Base-by-base conservation (phyloP, 176 grass and related monocot genomes). In the Musa beccarii region DNA sequence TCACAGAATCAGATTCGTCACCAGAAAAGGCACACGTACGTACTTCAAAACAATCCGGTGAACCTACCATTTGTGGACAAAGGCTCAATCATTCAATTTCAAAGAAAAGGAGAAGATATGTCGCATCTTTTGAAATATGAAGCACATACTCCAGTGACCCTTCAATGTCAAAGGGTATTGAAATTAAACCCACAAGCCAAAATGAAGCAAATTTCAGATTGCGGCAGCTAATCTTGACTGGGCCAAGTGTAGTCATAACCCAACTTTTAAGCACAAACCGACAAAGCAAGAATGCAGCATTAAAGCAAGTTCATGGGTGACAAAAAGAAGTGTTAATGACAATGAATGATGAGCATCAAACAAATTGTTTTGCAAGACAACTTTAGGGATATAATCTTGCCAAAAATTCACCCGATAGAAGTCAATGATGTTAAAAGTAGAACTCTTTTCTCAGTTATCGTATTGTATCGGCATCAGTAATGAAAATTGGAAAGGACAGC, bases 1-100 rank as follows among this genome's bases (percentile, higher is more conserved):
- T 51, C 9, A 51, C 68, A 4, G 68, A 70, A 70, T 51, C 68
- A 70, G 68, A 70, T 70, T 19, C 68, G 8, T 69, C 67, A 50
- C 34, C 14, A 50, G 34, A 43, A 43, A 43, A 43, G 34, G 34
- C 3, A 5, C 34, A 34, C 3, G 2, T 64, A 61, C 57, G 2
- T 64, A 61, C 57, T 61, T 19, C n/a, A 61, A 61, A n/a, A n/a
- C 15, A 43, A 61, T 61, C 57, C 7, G 21, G 16, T 61, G 57
- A 61, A 61, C 57, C 57, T 19, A 61, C 57, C 57, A n/a, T 19
- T 19, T n/a, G 0, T 43, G 34, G 4, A 6, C 4, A 43, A 43
- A 43, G 34, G 34, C 0, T 6, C 3, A 0, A 43, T 43, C 34
- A 7, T 19, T 61, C 14, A 15, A 61, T 61, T 8, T 14, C 13